Conservation (phyloP, 495 filamentous ascomycete species). For the Neurospora tetraspora region DNA sequence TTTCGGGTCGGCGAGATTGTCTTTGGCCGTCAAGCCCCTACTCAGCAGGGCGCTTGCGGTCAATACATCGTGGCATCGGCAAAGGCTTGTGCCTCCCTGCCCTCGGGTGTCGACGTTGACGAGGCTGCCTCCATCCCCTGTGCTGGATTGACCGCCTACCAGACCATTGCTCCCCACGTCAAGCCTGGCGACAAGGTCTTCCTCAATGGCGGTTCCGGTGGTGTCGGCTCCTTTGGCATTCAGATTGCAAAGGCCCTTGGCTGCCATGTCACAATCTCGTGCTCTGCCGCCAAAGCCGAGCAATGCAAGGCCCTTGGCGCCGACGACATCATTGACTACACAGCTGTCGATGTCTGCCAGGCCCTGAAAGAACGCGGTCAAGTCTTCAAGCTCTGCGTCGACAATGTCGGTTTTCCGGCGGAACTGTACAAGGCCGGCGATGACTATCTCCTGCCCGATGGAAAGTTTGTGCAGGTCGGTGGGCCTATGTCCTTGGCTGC, state of each 20-base stretch:
- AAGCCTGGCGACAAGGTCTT: slow-evolving; percentile 48
- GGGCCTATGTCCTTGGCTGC: slow-evolving; percentile 9
- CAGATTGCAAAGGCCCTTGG: slow-evolving; percentile 59
- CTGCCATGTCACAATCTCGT: slow-evolving; percentile 51
- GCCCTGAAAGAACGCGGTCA: slow-evolving; percentile 38
- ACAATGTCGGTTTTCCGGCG: slow-evolving; percentile 46
- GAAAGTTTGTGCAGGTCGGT: slow-evolving; percentile 51
- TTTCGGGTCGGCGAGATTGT: slow-evolving; percentile 45
- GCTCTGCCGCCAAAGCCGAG: slow-evolving; percentile 48
- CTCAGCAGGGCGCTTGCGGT: slow-evolving; percentile 41
- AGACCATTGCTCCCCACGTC: slow-evolving; percentile 46
- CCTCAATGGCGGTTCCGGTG: slow-evolving; percentile 59
- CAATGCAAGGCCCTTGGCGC: slow-evolving; percentile 51
- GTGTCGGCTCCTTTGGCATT: slow-evolving; percentile 50
- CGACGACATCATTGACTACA: slow-evolving; percentile 63
- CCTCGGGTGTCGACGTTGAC: slow-evolving; percentile 40
- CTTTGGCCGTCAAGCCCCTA: slow-evolving; percentile 38
- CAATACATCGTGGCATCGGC: slow-evolving; percentile 38
- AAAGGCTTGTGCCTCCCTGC: slow-evolving; percentile 27
- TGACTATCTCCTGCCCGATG: slow-evolving; percentile 42
- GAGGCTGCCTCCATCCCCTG: slow-evolving; percentile 44
- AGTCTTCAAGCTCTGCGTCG: slow-evolving; percentile 48
- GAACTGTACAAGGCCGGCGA: slow-evolving; percentile 45
- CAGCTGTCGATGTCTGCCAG: slow-evolving; percentile 37
- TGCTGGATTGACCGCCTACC: slow-evolving; percentile 50